Evolutionary conservation across 257 asterid species (phyloP), one percentile per base, ranked within the genome.

Genomic region (Lavandula angustifolia): DNA sequence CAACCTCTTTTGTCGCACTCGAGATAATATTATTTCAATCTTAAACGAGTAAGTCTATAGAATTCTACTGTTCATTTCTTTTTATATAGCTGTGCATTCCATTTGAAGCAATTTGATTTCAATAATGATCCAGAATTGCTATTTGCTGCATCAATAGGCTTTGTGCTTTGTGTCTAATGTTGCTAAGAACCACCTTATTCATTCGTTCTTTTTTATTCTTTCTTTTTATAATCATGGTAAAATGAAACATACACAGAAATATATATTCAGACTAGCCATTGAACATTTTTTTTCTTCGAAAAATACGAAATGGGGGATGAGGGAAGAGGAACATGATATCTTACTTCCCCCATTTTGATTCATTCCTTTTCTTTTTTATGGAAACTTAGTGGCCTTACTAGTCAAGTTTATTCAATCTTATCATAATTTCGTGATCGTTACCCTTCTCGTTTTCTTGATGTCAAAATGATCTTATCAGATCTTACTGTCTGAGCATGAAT

Each of bases 1-100:
- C 67, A 62, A 38, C 76, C 95, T 91, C 74, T 76, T 91, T 56
- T 61, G 76, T 72, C 95, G 88, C 75, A 84, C 89, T 80, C 91
- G 84, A 62, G 71, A 46, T 64, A 87, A 81, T 75, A 82, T 87
- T 74, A 59, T 78, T 56, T 63, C 85, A 4, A 57, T 87, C 74
- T 63, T 87, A 71, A 85, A 85, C 59, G 92, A 91, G 96, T 91
- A 85, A 0, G 95, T 77, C 46, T 33, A 12, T 3, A 32, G 34
- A 64, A 62, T 46, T 64, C 5, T 51, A 16, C 13, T 55, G 4
- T 10, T 17, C 31, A 7, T 31, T 43, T 55, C 14, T 18, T 22
- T 27, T 49, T 12, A 41, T 51, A 31, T 75, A 50, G 50, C 51
- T 62, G 11, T 60, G 43, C 59, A 35, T 32, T 58, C 51, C 60